Evolutionary conservation across 1,284 basidiomycete genomes (phyloP).

Genomic region (Rhodotorula sp.): DNA sequence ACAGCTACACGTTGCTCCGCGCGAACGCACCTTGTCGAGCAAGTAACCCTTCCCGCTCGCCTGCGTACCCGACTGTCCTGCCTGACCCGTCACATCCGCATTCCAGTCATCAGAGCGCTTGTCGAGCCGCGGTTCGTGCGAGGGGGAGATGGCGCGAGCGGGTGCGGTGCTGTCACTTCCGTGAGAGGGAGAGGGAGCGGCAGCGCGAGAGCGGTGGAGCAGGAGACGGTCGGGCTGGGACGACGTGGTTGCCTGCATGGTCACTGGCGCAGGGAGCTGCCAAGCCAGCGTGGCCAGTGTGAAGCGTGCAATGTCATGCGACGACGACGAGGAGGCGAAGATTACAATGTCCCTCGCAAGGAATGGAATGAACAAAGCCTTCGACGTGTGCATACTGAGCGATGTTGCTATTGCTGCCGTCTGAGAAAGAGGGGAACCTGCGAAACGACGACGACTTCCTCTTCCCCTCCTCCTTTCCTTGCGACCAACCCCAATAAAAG

Average conservation of each 20-base stretch:
- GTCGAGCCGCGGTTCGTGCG: slow-evolving; percentile 19
- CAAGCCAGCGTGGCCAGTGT: slow-evolving; percentile 3
- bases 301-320: neutral
- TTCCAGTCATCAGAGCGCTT: slow-evolving; percentile 30
- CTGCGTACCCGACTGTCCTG: neutral
- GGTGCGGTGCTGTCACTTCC: neutral
- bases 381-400: too few species aligned
- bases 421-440: too few species aligned
- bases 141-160: neutral
- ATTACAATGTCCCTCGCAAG: too few species aligned
- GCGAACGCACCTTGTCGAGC: slow-evolving; percentile 25
- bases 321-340: neutral
- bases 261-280: slow-evolving; percentile 4
- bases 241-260: slow-evolving; percentile 17
- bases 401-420: too few species aligned
- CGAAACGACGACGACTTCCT: too few species aligned
- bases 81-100: neutral
- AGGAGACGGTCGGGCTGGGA: slow-evolving; percentile 11
- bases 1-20: neutral
- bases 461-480: too few species aligned
- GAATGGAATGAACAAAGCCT: too few species aligned
- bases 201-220: slow-evolving; percentile 20
- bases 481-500: too few species aligned
- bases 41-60: slow-evolving; percentile 1
- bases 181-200: neutral